Percentiles rank a stretch among this genome's conserved stretches.
Conservation (phyloP, 73 alveolate species). For the Paraurostyla sp. region DNA sequence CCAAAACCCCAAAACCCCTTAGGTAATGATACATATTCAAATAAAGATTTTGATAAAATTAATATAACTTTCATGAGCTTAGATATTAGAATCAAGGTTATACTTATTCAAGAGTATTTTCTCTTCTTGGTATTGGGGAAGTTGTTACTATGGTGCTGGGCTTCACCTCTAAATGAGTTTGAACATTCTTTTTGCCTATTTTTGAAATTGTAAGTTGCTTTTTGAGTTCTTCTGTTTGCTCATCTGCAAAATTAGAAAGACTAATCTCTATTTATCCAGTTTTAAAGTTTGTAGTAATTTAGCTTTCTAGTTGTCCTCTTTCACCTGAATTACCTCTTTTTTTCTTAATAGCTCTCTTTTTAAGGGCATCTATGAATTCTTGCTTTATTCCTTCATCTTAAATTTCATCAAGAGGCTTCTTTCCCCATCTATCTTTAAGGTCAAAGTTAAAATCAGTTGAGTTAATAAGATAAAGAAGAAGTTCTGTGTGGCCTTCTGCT, state of each 20-base stretch:
- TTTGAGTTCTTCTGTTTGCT: neutral
- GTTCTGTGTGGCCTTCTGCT: conserved; percentile 53
- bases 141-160: too few relatives aligned
- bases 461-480: neutral
- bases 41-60: too few relatives aligned
- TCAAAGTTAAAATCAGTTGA: conserved; percentile 39
- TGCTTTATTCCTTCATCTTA: neutral
- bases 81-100: too few relatives aligned
- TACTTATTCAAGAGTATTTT: too few relatives aligned
- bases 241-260: neutral
- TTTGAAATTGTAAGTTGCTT: too few relatives aligned
- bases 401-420: conserved; percentile 49
- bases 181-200: too few relatives aligned
- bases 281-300: neutral
- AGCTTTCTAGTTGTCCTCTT: neutral
- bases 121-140: too few relatives aligned
- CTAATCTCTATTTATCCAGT: neutral
- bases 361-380: neutral
- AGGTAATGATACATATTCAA: too few relatives aligned
- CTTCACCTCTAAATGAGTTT: too few relatives aligned
- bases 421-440: conserved; percentile 50
- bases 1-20: too few relatives aligned
- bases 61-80: too few relatives aligned
- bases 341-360: neutral
- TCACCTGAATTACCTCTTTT: conserved; percentile 1